These are phyloP conservation scores for Podila clonocystis DNA, from an alignment of 192 early-diverging fungal species.

Conservation along the genomic window DNA sequence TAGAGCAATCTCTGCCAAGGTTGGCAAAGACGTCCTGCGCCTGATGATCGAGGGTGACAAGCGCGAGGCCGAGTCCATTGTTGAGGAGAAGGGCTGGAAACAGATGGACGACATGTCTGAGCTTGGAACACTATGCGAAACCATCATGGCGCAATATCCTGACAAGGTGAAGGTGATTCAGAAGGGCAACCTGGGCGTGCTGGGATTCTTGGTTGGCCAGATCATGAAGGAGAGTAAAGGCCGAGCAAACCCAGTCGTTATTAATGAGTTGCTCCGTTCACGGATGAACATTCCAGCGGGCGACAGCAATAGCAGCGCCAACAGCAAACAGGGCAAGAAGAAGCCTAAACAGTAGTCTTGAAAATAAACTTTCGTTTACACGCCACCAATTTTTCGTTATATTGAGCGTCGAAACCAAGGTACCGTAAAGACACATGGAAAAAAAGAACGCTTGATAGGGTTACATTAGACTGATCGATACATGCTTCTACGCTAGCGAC, in stretches of 20 bases:
- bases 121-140: slow-evolving; percentile 58
- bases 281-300: slow-evolving; percentile 30
- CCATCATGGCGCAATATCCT: slow-evolving; percentile 50
- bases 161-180: slow-evolving; percentile 66
- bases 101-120: slow-evolving; percentile 56
- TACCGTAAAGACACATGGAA: no score
- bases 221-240: slow-evolving; percentile 85
- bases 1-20: slow-evolving; percentile 67
- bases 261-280: slow-evolving; percentile 67
- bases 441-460: no score
- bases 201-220: slow-evolving; percentile 87
- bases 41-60: slow-evolving; percentile 73
- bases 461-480: no score
- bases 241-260: slow-evolving; percentile 75
- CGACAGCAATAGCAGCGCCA: background rate
- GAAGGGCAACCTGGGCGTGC: slow-evolving; percentile 71
- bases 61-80: slow-evolving; percentile 62
- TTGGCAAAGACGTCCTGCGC: slow-evolving; percentile 77
- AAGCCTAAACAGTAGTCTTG: background rate
- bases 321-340: background rate
- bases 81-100: slow-evolving; percentile 69
- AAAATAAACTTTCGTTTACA: no score
- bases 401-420: no score
- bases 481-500: no score
- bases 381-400: no score